These are phyloP conservation scores for Xylaria palmicola DNA, from an alignment of 495 filamentous ascomycete genomes.

Conservation along the genomic window DNA sequence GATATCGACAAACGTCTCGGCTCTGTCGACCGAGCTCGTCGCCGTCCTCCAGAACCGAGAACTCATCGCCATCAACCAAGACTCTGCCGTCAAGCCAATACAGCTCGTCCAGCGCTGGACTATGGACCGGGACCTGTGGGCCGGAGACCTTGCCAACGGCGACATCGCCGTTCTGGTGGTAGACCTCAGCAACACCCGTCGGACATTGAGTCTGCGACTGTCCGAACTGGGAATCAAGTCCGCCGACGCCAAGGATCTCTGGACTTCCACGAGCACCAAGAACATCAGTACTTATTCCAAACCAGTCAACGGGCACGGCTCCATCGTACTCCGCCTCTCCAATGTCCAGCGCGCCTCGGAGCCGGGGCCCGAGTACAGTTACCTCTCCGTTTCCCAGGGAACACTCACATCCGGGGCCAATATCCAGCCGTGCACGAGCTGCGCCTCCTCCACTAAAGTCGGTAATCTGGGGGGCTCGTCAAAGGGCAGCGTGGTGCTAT, in stretches of 20 bases:
- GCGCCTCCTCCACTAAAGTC: constrained; percentile 1
- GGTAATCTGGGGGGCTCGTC: constrained; percentile 5
- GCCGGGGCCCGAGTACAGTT: not conserved
- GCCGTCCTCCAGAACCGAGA: constrained; percentile 4
- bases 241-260: constrained; percentile 3
- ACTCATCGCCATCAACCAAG: constrained; percentile 8
- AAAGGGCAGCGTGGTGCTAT: not conserved
- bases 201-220: constrained; percentile 1
- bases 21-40: constrained; percentile 1
- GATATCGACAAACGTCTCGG: constrained; percentile 6
- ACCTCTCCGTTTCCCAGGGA: not conserved
- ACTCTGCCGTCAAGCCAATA: not conserved
- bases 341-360: not conserved
- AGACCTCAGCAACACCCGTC: constrained; percentile 1
- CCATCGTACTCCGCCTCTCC: constrained; percentile 3
- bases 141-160: constrained; percentile 1
- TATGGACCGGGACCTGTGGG: not conserved
- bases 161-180: constrained; percentile 5
- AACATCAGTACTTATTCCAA: not conserved
- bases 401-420: not conserved
- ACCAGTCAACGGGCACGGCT: constrained; percentile 1
- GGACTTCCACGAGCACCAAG: not conserved
- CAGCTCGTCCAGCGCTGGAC: constrained; percentile 5
- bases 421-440: not conserved
- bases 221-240: constrained; percentile 2